A percentile compares a stretch with the other conserved stretches of the same genome.
Evolutionary conservation across 305 asterid genomes (phyloP).

Genomic region (Plantago coronopus): DNA sequence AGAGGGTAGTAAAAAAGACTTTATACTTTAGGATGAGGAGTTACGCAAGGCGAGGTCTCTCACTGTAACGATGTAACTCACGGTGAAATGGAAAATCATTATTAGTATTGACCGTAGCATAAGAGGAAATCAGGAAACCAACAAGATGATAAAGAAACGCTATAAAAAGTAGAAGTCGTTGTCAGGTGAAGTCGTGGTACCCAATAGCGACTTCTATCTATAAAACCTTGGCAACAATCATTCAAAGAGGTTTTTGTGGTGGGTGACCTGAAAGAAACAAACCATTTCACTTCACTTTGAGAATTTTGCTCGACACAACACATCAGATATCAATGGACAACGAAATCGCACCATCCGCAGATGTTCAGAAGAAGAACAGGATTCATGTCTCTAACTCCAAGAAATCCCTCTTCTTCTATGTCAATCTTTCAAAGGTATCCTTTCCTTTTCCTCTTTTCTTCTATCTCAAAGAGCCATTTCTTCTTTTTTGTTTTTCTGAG

Average conservation of each 20-base stretch:
- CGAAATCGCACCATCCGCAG: slow-evolving; percentile 7
- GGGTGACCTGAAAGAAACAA: not conserved
- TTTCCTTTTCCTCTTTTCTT: not conserved
- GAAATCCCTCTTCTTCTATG: slow-evolving; percentile 34
- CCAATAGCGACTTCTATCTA: not conserved
- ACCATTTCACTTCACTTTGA: not conserved
- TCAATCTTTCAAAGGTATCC: slow-evolving; percentile 33
- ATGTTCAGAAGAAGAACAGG: slow-evolving; percentile 25
- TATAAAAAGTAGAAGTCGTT: no score
- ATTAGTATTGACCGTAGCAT: no score
- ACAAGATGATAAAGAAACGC: no score
- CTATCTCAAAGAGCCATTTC: no score
- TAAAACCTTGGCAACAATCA: not conserved
- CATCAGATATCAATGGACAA: slow-evolving; percentile 14
- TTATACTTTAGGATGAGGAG: no score
- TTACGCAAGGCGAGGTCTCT: no score
- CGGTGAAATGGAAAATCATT: no score
- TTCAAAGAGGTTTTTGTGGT: not conserved
- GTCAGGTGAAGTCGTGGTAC: not conserved
- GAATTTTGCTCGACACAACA: no score
- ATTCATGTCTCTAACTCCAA: slow-evolving; percentile 34
- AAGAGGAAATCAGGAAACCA: no score
- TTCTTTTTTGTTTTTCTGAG: not conserved
- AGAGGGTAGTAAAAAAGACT: no score
- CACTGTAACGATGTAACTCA: no score